Percentiles rank a stretch among this genome's conserved stretches.
These are phyloP conservation scores for Cordyceps tenuipes DNA, from an alignment of 2,329 filamentous ascomycete species.

Conservation along the genomic window DNA sequence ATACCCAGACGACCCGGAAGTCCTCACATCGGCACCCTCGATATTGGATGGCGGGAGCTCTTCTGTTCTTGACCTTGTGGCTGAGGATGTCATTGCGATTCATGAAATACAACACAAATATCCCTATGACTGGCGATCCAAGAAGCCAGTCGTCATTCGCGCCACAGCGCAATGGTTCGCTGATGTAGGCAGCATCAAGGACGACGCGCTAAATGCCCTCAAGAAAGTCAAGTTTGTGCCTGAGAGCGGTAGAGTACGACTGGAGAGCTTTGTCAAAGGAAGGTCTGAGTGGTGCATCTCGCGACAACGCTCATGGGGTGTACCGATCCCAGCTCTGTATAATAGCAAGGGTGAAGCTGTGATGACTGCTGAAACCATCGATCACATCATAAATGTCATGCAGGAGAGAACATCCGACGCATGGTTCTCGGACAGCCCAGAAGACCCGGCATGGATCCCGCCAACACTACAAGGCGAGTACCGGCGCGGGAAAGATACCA, in stretches of 20 bases:
- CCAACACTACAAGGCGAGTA: slow-evolving; percentile 51
- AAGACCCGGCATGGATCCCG: slow-evolving; percentile 73
- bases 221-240: slow-evolving; percentile 71
- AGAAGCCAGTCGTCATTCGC: slow-evolving; percentile 80
- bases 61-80: slow-evolving; percentile 62
- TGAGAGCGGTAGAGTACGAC: slow-evolving; percentile 59
- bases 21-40: slow-evolving; percentile 57
- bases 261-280: slow-evolving; percentile 79
- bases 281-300: slow-evolving; percentile 98
- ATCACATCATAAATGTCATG: slow-evolving; percentile 76
- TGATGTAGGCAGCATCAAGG: slow-evolving; percentile 76
- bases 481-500: slow-evolving; percentile 79
- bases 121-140: slow-evolving; percentile 96
- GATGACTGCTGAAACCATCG: slow-evolving; percentile 70
- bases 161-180: slow-evolving; percentile 98
- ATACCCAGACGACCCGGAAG: slow-evolving; percentile 58
- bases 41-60: slow-evolving; percentile 64
- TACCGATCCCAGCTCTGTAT: slow-evolving; percentile 89
- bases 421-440: slow-evolving; percentile 80
- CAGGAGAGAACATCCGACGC: slow-evolving; percentile 73
- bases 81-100: slow-evolving; percentile 55
- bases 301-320: slow-evolving; percentile 89
- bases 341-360: slow-evolving; percentile 63
- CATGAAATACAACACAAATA: slow-evolving; percentile 84
- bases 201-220: slow-evolving; percentile 61